Base-by-base conservation (phyloP, 352 stramenopile species). In the Pythium aquatile region DNA sequence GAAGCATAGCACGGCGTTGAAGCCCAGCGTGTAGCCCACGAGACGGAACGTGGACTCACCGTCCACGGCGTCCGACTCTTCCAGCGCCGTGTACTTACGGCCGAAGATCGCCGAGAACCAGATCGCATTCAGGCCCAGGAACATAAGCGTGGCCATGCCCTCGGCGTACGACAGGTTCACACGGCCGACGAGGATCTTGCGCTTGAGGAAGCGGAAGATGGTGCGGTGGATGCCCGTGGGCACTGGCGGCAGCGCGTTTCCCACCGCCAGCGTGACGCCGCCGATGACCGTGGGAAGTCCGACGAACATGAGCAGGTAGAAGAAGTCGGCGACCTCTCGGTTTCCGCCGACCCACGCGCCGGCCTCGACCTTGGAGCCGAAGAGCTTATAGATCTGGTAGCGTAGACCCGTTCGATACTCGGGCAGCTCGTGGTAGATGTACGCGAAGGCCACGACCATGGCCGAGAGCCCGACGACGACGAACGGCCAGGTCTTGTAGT, bases 161-260 rank as follows among this genome's bases (percentile, higher is more conserved):
- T 93, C 85, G 11, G 83, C 81, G 73, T 93, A 93, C 73, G 85
- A 89, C 26, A 91, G 67, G 72, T 91, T 93, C 61, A 91, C 73
- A 6, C 70, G 70, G 5, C 75, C 78, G n/a, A 90, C 69, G 55
- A 85, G 72, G 58, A 93, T 77, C 72, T 91, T 90, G 65, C 83
- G 81, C 74, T 93, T 93, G 39, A 93, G 75, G 69, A 92, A 93
- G 17, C 85, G 81, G 68, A 88, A 85, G 53, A 89, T 47, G 37
- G 76, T 89, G 60, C 85, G 85, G 61, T 91, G 79, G 29, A 80
- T 76, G 61, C 85, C 85, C 14, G 74, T 87, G 2, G 85, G 81
- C 24, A 92, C 81, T 2, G 85, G 85, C 46, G 85, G 85, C 20
- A 93, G 60, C 32, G 85, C 85, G 49, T 93, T 75, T 16, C 78